Conservation (phyloP, 495 filamentous ascomycete species). For the Annulohypoxylon stygium region DNA sequence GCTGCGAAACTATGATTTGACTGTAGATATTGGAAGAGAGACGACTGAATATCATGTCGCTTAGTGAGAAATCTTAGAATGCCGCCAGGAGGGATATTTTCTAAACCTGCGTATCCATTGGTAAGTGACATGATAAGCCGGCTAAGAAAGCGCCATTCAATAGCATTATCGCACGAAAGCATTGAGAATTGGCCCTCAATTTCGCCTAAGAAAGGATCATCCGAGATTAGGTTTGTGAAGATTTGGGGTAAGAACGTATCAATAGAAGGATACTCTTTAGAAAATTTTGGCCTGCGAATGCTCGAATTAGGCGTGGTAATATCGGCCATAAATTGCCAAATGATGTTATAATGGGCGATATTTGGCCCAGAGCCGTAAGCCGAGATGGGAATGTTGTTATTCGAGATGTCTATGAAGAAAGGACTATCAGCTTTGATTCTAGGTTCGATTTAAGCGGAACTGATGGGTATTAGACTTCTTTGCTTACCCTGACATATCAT, state of each 20-base stretch:
- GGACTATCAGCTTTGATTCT: not conserved
- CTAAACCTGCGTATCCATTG: not conserved
- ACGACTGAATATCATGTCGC: not conserved
- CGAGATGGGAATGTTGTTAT: not conserved
- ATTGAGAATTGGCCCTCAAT: not conserved
- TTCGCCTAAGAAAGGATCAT: not conserved
- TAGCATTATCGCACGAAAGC: not conserved
- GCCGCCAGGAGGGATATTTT: not conserved
- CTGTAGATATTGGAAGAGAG: not conserved
- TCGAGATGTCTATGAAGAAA: not conserved
- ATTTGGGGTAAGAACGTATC: not conserved
- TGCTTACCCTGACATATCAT: not conserved
- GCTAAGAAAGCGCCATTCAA: slow-evolving; percentile 5
- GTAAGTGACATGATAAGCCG: not conserved
- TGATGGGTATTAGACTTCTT: not conserved
- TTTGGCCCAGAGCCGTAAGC: not conserved
- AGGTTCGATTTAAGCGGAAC: not conserved
- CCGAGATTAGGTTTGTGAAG: not conserved
- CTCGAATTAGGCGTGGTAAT: not conserved
- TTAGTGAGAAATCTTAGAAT: slow-evolving; percentile 3
- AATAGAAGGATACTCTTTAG: not conserved
- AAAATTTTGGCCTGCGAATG: not conserved
- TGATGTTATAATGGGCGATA: not conserved
- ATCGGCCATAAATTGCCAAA: slow-evolving; percentile 1
- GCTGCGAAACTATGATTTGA: not conserved